phyloP scores from a whole-genome alignment of 78 protist genomes.

The Capsaspora owczarzaki region DNA sequence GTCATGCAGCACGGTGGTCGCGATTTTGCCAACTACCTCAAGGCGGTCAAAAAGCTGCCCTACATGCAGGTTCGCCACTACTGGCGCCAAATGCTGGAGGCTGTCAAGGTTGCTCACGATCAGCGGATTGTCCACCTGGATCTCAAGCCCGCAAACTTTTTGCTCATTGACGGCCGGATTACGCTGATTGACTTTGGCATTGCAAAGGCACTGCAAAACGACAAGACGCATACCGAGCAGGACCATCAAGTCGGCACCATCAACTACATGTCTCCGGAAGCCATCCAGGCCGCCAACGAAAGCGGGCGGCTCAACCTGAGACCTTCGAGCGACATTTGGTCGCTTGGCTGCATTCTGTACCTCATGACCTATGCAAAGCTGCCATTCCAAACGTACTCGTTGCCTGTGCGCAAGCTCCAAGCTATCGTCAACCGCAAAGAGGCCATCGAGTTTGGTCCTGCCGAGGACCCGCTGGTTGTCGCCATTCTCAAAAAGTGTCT shows the following conservation, averaged over 20 bases:
- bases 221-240: slow-evolving; percentile 11
- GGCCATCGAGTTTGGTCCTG: slow-evolving; percentile 25
- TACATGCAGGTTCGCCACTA: slow-evolving; percentile 57
- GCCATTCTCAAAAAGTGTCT: slow-evolving; percentile 56
- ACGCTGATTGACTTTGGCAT: slow-evolving; percentile 97
- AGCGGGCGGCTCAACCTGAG: not conserved
- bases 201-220: slow-evolving; percentile 65
- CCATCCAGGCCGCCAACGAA: slow-evolving; percentile 31
- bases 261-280: slow-evolving; percentile 96
- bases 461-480: slow-evolving; percentile 22
- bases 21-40: slow-evolving; percentile 53
- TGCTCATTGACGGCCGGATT: slow-evolving; percentile 75
- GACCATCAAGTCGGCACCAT: slow-evolving; percentile 79
- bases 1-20: slow-evolving; percentile 84
- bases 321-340: slow-evolving; percentile 81
- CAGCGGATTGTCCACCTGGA: slow-evolving; percentile 85
- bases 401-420: slow-evolving; percentile 32
- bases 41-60: slow-evolving; percentile 11
- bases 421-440: slow-evolving; percentile 46
- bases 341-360: slow-evolving; percentile 87
- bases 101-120: slow-evolving; percentile 76
- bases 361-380: slow-evolving; percentile 72
- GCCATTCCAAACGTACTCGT: slow-evolving; percentile 67
- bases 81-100: slow-evolving; percentile 80
- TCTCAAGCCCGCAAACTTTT: slow-evolving; percentile 93